Evolutionary conservation across 176 grass and related monocot species (phyloP), one percentile per base, ranked within the genome.

Genomic region (Eleusine coracana): DNA sequence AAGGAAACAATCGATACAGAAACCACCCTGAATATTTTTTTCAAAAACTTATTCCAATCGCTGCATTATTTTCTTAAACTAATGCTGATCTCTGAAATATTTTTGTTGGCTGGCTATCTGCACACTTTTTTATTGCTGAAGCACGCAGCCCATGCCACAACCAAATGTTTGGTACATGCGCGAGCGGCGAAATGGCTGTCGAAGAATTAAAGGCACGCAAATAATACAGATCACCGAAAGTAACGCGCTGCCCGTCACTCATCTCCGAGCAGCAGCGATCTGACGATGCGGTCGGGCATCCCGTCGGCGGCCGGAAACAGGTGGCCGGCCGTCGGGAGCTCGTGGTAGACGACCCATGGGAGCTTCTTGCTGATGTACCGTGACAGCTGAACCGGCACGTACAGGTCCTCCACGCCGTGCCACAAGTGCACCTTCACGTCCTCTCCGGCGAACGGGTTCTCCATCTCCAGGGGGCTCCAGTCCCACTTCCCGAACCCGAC

Each of bases 401-500:
- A 80, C 29, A 44, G 42, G 17, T 98, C 95, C 77, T 91, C 75
- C 2, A 82, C 75, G 23, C 92, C 95, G 40, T 98, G 95, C 95
- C 95, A 94, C 74, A 98, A 56, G 66, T 94, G 95, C 55, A 98
- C 81, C 66, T 81, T 82, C 21, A 81, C 92, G 15, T 94, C 73
- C 0, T 63, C 60, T 23, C 74, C 81, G 20, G 90, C 88, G 82
- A 98, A 95, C 28, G 90, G 95, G 74, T 92, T 77, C 58, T 90
- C 41, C 17, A 97, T 86, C 8, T 92, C 82, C 54, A 94, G 41
- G 1, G 92, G 95, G 70, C 90, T 91, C 83, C 89, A 92, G 1
- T 65, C 73, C 92, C 95, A 97, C 75, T 80, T 84, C 56, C 95
- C 92, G 58, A 94, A 91, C 23, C 88, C 85, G 28, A 97, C 86